Conservation (phyloP, 306 rosid species). For the Cyamopsis tetragonoloba region DNA sequence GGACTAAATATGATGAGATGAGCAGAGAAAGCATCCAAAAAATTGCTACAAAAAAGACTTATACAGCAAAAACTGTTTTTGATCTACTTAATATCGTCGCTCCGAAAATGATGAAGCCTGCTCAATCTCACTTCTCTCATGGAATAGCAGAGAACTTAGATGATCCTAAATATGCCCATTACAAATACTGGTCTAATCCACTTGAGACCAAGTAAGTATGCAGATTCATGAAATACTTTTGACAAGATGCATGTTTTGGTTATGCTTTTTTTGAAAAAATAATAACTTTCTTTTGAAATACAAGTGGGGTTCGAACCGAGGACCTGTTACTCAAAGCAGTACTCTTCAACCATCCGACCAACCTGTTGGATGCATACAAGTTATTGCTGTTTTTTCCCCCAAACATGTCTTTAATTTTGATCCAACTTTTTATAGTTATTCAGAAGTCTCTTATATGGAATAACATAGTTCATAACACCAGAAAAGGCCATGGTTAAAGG, state of each 20-base stretch:
- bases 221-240: not conserved
- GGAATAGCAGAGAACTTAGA: slow-evolving; percentile 75
- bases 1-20: slow-evolving; percentile 55
- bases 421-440: not conserved
- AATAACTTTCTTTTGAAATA: no score
- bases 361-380: no score
- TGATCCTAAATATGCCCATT: slow-evolving; percentile 59
- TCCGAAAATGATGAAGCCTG: slow-evolving; percentile 65
- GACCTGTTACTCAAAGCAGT: no score
- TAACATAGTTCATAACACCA: not conserved
- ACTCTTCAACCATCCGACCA: no score
- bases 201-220: slow-evolving; percentile 69
- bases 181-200: slow-evolving; percentile 89
- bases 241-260: no score
- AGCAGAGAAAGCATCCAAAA: slow-evolving; percentile 40
- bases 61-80: slow-evolving; percentile 42
- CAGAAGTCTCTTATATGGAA: not conserved
- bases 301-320: no score
- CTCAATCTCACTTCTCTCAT: slow-evolving; percentile 73
- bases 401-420: not conserved
- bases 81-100: slow-evolving; percentile 52
- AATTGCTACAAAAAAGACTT: slow-evolving; percentile 39
- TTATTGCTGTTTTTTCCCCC: no score
- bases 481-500: not conserved
- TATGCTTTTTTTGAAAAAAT: no score